These are phyloP conservation scores for Sporothrix brasiliensis DNA, from an alignment of 2,329 filamentous ascomycete genomes.

Conservation along the genomic window DNA sequence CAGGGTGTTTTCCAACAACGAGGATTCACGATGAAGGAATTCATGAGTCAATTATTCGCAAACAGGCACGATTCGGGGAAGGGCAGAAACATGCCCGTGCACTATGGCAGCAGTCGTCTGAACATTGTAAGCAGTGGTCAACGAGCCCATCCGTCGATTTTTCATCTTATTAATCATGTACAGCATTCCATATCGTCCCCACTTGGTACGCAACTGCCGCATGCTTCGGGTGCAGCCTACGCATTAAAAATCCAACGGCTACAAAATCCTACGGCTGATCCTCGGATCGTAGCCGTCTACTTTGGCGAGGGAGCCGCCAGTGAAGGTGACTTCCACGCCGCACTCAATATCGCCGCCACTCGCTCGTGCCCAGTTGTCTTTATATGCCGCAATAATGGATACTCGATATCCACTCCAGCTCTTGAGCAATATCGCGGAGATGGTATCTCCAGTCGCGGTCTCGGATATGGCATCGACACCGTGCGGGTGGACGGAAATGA, in stretches of 20 bases:
- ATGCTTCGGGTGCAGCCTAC: conserved; percentile 77
- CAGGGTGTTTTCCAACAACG: conserved; percentile 88
- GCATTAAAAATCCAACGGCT: conserved; percentile 73
- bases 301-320: conserved; percentile 81
- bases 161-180: background rate
- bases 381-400: conserved; percentile 82
- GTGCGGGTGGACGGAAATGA: conserved; percentile 82
- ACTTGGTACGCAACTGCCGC: conserved; percentile 77
- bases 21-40: conserved; percentile 82
- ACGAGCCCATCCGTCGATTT: background rate
- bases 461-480: conserved; percentile 83
- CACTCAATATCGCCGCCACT: conserved; percentile 79
- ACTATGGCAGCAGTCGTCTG: conserved; percentile 83
- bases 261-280: conserved; percentile 62
- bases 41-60: conserved; percentile 94
- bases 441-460: conserved; percentile 74
- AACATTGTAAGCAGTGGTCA: conserved; percentile 67
- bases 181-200: conserved; percentile 77
- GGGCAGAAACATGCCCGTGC: conserved; percentile 95
- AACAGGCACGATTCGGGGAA: conserved; percentile 78
- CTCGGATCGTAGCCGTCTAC: conserved; percentile 71
- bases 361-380: conserved; percentile 75
- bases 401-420: conserved; percentile 77
- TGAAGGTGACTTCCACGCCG: conserved; percentile 82
- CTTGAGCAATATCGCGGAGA: conserved; percentile 81